Evolutionary conservation across 1,284 basidiomycete genomes (phyloP).

Genomic region (Bjerkandera adusta): DNA sequence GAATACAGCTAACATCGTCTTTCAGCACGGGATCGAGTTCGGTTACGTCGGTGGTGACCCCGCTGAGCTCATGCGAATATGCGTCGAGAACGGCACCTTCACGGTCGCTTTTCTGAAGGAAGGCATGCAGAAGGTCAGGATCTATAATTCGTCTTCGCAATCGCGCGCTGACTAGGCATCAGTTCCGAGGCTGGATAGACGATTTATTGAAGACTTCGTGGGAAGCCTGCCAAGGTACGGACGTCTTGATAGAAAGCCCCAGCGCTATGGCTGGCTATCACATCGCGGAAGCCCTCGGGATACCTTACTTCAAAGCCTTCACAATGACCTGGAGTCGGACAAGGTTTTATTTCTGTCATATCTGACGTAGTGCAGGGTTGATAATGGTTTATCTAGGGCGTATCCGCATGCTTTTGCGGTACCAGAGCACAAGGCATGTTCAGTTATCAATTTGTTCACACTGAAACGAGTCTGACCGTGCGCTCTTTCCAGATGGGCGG

Average conservation of each 20-base stretch:
- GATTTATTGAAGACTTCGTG: conserved; percentile 92
- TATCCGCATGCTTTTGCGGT: conserved; percentile 99
- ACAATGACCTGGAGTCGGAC: conserved; percentile 86
- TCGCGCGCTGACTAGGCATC: conserved; percentile 5
- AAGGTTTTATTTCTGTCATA: conserved; percentile 35
- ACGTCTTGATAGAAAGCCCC: conserved; percentile 92
- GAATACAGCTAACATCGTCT: neutral
- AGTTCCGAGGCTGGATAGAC: conserved; percentile 97
- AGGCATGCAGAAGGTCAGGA: conserved; percentile 74
- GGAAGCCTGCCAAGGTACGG: conserved; percentile 93
- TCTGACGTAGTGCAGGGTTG: no score
- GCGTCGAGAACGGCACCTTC: conserved; percentile 96
- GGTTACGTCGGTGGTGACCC: conserved; percentile 95
- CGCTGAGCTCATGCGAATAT: conserved; percentile 92
- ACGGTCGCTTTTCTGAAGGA: conserved; percentile 94
- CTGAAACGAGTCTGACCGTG: no score
- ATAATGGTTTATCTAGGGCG: conserved; percentile 57
- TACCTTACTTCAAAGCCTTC: conserved; percentile 93
- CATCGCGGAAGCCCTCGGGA: conserved; percentile 89
- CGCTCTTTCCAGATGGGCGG: conserved; percentile 77
- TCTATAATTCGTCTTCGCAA: neutral
- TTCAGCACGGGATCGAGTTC: conserved; percentile 89
- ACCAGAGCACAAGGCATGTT: conserved; percentile 76
- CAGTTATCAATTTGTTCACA: no score
- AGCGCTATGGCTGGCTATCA: conserved; percentile 99